Evolutionary conservation across 2,329 filamentous ascomycete species (phyloP), one percentile per base, ranked within the genome.

Genomic region (Ophiostoma himal-ulmi): DNA sequence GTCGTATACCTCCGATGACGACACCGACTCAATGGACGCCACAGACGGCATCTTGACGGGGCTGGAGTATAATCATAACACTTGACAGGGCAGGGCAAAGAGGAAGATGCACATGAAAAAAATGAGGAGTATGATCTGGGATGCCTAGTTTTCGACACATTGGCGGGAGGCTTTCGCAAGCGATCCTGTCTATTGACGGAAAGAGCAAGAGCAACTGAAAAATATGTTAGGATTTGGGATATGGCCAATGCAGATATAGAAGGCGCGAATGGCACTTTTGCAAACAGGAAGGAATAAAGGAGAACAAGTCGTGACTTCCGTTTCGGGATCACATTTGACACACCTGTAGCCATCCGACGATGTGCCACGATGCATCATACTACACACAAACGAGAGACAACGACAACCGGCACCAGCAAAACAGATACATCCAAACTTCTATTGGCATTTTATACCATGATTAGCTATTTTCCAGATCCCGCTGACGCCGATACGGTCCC

Each of bases 401-500:
- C 52, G 13, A 57, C n/a, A 8, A 13, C 7, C 11, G 17, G 57
- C 17, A 41, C 41, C 4, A 54, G 22, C 57, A 62, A 37, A 52
- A 54, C 13, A 37, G 52, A 30, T 20, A 26, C n/a, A 57, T 57
- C 34, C 34, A 67, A 68, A 54, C 14, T 14, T 44, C 36, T 65
- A 44, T 30, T 57, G 8, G 67, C 60, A 37, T 22, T 41, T 65
- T 11, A 41, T n/a, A 36, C 62, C 70, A 37, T 54, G 48, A 54
- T 65, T 34, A 52, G 52, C 39, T 69, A 52, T 71, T 69, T 71
- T 66, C 68, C 68, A 69, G 57, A 36, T 65, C 62, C 68, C 68
- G 44, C 68, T 41, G 68, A 70, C 70, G 68, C 68, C 70, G 36
- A 71, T 69, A 26, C 14, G n/a, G 41, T 68, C 26, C 52, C 44